Base-by-base conservation (phyloP, 768 basidiomycete species). In the Boletus reticuloceps region DNA sequence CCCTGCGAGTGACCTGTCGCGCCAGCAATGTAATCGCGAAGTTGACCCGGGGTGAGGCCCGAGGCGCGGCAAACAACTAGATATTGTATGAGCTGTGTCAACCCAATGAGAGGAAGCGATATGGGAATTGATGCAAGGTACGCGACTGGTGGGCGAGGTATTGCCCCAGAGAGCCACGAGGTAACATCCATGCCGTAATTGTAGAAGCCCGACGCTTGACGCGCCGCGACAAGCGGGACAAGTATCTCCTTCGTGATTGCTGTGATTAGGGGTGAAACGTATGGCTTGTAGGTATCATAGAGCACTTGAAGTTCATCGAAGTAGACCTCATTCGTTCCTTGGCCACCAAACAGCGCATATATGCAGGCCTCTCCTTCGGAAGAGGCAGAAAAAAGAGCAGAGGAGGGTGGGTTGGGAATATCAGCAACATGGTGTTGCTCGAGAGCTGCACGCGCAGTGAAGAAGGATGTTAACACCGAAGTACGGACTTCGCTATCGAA, bases 1-100 rank as follows among this genome's bases (percentile, higher is more conserved):
- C 97, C 97, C 72, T 98, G 96, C 3, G 95, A 98, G 74, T 99
- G 97, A 32, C 97, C 97, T 16, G 97, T 98, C 3, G 94, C 84
- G 34, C 96, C 96, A 11, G 83, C 78, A 51, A 98, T 80, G 44
- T 82, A 81, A 44, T 78, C 73, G 38, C 90, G 84, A 69, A 97
- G 80, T 65, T 95, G 83, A 10, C 86, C 91, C 1, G 94, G 94
- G 9, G 84, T 84, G 41, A 92, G 73, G 53, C 85, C 83, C 20
- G 85, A 77, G 52, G 91, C 85, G 50, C 84, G 86, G 68, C 88
- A 89, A 7, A 87, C 81, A 44, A 89, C 78, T 58, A 97, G 79
- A 71, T 97, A 99, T 68, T 98, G 97, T 9, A 86, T 82, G 67
- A 98, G 88, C 69, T 98, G 97, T 1, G 95, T 96, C 51, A 98